Evolutionary conservation across 768 basidiomycete genomes (phyloP).

Genomic region (Boletus fagicola): DNA sequence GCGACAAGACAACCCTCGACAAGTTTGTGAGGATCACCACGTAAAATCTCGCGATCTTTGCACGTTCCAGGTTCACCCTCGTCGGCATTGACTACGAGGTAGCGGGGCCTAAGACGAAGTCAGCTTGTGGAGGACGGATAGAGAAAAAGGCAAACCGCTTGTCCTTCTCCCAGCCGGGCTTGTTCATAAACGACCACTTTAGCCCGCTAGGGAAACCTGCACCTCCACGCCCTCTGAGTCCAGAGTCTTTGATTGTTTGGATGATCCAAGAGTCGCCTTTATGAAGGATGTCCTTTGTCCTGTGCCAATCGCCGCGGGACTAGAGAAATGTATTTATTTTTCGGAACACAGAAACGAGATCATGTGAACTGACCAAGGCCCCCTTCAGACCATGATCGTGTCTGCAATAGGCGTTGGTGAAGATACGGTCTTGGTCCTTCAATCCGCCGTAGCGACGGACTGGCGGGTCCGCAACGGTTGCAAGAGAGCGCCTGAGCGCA

Average conservation of each 20-base stretch:
- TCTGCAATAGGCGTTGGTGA: constrained; percentile 84
- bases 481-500: constrained; percentile 40
- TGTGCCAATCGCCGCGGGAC: constrained; percentile 97
- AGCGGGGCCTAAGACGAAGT: constrained; percentile 68
- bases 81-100: constrained; percentile 97
- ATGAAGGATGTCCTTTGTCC: constrained; percentile 91
- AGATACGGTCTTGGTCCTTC: constrained; percentile 92
- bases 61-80: constrained; percentile 99
- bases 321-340: constrained; percentile 29
- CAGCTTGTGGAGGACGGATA: neutral
- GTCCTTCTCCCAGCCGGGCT: constrained; percentile 97
- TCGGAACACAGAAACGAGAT: neutral
- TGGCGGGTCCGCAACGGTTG: constrained; percentile 81
- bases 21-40: constrained; percentile 97
- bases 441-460: constrained; percentile 90
- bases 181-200: constrained; percentile 99
- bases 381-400: constrained; percentile 95
- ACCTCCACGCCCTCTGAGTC: constrained; percentile 91
- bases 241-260: constrained; percentile 92
- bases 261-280: constrained; percentile 99
- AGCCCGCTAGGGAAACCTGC: constrained; percentile 96
- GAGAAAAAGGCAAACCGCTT: constrained; percentile 50
- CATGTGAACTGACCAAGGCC: constrained; percentile 56
- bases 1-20: constrained; percentile 97
- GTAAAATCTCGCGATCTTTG: constrained; percentile 97